Conservation (phyloP, 768 basidiomycete genomes). For the Leccinum disarticulatum region DNA sequence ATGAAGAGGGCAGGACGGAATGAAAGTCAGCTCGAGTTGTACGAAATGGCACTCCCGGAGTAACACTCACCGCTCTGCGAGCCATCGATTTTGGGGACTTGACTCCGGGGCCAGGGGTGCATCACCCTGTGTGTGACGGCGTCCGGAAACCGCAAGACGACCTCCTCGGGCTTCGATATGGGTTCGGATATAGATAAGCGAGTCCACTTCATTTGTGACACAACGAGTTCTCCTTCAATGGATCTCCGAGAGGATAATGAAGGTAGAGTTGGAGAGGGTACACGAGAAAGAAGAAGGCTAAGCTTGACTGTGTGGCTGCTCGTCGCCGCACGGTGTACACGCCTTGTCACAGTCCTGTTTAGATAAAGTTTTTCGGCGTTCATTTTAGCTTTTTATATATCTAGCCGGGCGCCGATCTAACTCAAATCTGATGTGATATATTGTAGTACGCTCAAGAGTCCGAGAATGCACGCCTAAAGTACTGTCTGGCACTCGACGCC, state of each 20-base stretch:
- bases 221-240: neutral
- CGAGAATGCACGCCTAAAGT: neutral
- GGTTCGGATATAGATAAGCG: neutral
- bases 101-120: conserved; percentile 21
- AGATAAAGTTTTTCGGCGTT: neutral
- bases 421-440: neutral
- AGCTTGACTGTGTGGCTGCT: neutral
- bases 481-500: neutral
- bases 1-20: neutral
- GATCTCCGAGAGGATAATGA: neutral
- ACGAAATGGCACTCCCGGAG: neutral
- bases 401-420: neutral
- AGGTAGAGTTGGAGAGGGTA: neutral
- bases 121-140: neutral
- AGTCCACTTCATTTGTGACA: neutral
- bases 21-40: neutral
- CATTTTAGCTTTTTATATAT: conserved; percentile 16
- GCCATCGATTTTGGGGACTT: conserved; percentile 48
- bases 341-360: neutral
- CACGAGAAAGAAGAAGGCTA: neutral
- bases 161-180: neutral
- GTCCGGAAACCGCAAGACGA: neutral
- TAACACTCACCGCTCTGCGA: conserved; percentile 45
- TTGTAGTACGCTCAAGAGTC: neutral
- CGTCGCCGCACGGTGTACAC: conserved; percentile 1